Conservation (phyloP, 345 rosid species). For the Moringa oleifera region DNA sequence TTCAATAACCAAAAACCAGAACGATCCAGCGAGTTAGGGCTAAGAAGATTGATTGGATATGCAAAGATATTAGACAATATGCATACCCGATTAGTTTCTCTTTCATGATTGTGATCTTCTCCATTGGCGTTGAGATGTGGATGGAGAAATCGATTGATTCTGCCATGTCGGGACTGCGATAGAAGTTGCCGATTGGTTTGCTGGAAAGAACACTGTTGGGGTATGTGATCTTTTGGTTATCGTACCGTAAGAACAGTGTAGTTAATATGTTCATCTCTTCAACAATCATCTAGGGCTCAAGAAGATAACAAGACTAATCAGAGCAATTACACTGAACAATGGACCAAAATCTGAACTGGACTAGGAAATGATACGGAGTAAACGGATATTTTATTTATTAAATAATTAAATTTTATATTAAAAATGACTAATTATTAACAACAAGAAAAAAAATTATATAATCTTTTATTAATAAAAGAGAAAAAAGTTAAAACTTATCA, state of each 20-base stretch:
- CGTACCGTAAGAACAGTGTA: conserved; percentile 36
- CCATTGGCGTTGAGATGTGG: conserved; percentile 43
- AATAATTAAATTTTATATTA: too few species aligned
- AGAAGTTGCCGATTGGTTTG: conserved; percentile 42
- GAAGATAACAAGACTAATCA: not conserved
- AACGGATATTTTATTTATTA: too few species aligned
- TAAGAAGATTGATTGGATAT: not conserved
- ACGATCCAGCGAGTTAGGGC: not conserved
- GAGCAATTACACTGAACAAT: too few species aligned
- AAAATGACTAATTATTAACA: too few species aligned
- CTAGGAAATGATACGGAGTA: too few species aligned
- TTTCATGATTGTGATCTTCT: conserved; percentile 29
- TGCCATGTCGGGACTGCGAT: conserved; percentile 43
- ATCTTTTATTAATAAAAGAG: too few species aligned
- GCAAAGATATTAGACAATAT: not conserved
- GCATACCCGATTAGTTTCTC: conserved; percentile 25
- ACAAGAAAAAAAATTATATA: too few species aligned
- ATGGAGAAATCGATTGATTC: conserved; percentile 38
- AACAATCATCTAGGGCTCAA: conserved; percentile 35
- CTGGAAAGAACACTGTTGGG: conserved; percentile 38
- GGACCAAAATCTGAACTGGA: not conserved
- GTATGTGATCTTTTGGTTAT: conserved; percentile 40
- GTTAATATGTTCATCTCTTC: conserved; percentile 58
- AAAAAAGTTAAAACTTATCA: too few species aligned
- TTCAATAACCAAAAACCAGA: conserved; percentile 11